Evolutionary conservation across 768 basidiomycete genomes (phyloP).

Genomic region (Tremella mesenterica): DNA sequence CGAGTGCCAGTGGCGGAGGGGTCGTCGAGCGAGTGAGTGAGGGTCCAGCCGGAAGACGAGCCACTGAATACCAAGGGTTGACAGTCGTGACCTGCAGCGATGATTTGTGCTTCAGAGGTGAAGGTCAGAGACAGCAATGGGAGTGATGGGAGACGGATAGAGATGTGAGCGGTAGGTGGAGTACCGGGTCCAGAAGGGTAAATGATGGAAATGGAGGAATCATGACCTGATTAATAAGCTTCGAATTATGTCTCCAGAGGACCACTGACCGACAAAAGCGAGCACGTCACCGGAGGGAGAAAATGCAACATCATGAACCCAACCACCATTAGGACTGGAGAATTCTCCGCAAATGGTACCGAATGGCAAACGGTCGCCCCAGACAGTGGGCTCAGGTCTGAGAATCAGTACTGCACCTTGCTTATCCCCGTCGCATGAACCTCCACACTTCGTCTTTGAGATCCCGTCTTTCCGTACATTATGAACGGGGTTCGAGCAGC

Average conservation of each 20-base stretch:
- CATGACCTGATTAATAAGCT: constrained; percentile 59
- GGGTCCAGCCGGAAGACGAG: constrained; percentile 64
- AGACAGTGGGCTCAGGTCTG: constrained; percentile 79
- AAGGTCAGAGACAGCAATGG: constrained; percentile 79
- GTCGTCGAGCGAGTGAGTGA: constrained; percentile 76
- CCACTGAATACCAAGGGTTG: constrained; percentile 84
- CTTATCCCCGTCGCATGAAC: no score
- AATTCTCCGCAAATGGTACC: constrained; percentile 96
- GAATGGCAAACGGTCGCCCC: constrained; percentile 98
- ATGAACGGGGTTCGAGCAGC: neutral
- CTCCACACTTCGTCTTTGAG: no score
- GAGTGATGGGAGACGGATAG: constrained; percentile 65
- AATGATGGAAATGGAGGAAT: constrained; percentile 84
- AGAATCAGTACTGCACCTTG: neutral
- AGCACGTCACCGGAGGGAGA: constrained; percentile 91
- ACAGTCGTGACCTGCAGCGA: constrained; percentile 96
- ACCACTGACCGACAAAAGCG: constrained; percentile 76
- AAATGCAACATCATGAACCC: constrained; percentile 94
- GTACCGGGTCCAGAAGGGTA: constrained; percentile 64
- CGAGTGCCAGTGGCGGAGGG: constrained; percentile 51
- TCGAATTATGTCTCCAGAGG: neutral
- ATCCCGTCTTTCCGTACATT: no score
- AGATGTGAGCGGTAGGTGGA: constrained; percentile 52
- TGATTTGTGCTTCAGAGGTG: constrained; percentile 68
- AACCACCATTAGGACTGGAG: constrained; percentile 77